Conservation (phyloP, 2,329 filamentous ascomycete species). For the Aspergillus sojae region DNA sequence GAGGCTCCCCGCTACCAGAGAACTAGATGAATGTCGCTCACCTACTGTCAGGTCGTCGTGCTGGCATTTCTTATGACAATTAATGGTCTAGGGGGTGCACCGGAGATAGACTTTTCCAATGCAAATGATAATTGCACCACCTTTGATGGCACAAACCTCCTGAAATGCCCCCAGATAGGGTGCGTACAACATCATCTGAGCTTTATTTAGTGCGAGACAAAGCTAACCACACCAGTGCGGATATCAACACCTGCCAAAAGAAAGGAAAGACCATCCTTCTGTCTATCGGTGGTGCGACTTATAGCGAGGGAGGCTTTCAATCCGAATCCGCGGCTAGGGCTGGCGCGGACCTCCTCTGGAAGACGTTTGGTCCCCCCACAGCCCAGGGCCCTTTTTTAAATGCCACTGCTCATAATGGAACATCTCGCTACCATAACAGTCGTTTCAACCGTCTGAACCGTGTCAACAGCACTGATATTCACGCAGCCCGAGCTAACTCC, state of each 20-base stretch:
- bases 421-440: neutral
- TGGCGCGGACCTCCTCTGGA: conserved; percentile 68
- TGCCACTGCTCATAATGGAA: neutral
- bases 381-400: neutral
- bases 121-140: conserved; percentile 62
- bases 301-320: conserved; percentile 68
- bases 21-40: conserved; percentile 14
- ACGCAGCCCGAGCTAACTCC: conserved; percentile 20
- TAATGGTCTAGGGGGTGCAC: conserved; percentile 51
- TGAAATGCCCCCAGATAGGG: conserved; percentile 67
- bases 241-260: conserved; percentile 63
- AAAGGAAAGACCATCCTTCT: conserved; percentile 71
- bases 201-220: neutral
- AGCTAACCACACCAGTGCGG: conserved; percentile 32
- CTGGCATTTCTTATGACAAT: conserved; percentile 66
- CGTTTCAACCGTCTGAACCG: neutral
- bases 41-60: conserved; percentile 57
- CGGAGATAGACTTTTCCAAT: conserved; percentile 66
- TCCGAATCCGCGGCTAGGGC: conserved; percentile 54
- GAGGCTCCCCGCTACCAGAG: neutral
- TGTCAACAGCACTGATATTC: neutral
- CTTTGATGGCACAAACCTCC: conserved; percentile 60
- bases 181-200: conserved; percentile 38
- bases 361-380: conserved; percentile 64
- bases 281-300: conserved; percentile 71